Percentiles rank a stretch among this genome's conserved stretches.
Evolutionary conservation across 768 basidiomycete species (phyloP).

Genomic region (Sarcodon aspratus): DNA sequence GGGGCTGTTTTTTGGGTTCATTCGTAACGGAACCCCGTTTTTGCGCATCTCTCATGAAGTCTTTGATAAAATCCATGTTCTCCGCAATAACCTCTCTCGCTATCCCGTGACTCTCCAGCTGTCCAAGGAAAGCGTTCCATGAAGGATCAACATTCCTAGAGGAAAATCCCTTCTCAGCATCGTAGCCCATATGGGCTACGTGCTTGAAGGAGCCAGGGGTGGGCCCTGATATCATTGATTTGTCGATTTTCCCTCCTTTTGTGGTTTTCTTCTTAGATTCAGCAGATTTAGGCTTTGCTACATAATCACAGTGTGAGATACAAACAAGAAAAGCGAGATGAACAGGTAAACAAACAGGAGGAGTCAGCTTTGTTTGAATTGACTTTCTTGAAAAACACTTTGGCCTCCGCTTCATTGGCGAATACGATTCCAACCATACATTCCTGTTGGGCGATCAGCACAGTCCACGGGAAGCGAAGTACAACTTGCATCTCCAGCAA

Average conservation of each 20-base stretch:
- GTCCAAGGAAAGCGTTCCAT: conserved; percentile 66
- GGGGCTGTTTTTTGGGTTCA: conserved; percentile 20
- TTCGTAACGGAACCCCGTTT: conserved; percentile 13
- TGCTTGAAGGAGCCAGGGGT: conserved; percentile 73
- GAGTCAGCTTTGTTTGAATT: conserved; percentile 47
- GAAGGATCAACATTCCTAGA: conserved; percentile 82
- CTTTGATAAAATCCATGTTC: conserved; percentile 84
- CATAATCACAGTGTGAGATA: background rate
- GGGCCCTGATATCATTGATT: conserved; percentile 84
- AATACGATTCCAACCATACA: conserved; percentile 92
- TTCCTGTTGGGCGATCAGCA: conserved; percentile 33
- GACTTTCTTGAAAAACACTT: conserved; percentile 79
- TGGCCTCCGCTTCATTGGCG: conserved; percentile 76
- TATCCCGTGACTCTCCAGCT: conserved; percentile 57
- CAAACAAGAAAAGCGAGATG: conserved; percentile 1
- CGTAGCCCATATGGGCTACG: conserved; percentile 92
- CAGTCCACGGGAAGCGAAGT: background rate
- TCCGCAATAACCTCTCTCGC: conserved; percentile 55
- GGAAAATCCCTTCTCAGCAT: conserved; percentile 76
- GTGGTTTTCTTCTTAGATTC: conserved; percentile 40
- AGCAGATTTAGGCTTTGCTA: conserved; percentile 34
- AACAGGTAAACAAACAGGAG: conserved; percentile 10
- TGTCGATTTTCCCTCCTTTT: conserved; percentile 78
- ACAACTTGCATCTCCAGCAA: conserved; percentile 76
- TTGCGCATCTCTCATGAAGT: conserved; percentile 54